Conservation (phyloP, 257 asterid species). For the Salvia splendens region DNA sequence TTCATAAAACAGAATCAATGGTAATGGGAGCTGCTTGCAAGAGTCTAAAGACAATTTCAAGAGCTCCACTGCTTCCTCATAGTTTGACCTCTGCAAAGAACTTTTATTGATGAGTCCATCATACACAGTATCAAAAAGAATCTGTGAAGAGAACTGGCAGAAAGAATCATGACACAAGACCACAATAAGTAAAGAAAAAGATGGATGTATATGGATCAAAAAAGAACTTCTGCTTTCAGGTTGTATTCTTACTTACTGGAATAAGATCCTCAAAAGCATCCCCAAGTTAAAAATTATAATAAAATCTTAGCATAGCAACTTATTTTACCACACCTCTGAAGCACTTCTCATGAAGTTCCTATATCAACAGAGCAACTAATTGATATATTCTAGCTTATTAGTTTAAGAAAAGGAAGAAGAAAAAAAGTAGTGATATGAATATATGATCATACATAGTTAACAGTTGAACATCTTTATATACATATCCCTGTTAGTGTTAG, state of each 20-base stretch:
- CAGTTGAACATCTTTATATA: not conserved
- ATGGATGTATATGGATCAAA: not conserved
- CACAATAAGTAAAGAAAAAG: not conserved
- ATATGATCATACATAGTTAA: not conserved
- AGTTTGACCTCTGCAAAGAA: constrained; percentile 59
- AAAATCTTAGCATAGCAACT: not conserved
- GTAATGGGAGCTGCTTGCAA: constrained; percentile 71
- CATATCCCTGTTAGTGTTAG: not conserved
- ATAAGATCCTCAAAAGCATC: not conserved
- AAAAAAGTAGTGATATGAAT: too few species aligned
- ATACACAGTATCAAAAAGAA: constrained; percentile 21
- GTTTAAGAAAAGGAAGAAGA: too few species aligned
- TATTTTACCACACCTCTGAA: constrained; percentile 3
- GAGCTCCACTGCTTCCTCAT: constrained; percentile 85
- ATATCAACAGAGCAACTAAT: constrained; percentile 8
- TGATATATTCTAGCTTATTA: not conserved
- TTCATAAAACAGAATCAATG: constrained; percentile 73
- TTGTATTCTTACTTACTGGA: not conserved
- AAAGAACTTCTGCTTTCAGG: not conserved
- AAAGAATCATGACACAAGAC: constrained; percentile 8
- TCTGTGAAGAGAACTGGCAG: constrained; percentile 16
- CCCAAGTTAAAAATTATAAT: not conserved
- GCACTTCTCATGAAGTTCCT: constrained; percentile 5
- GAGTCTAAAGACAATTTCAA: constrained; percentile 68
- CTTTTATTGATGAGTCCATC: constrained; percentile 27